Conservation (phyloP, 257 asterid genomes). For the Linaria vulgaris region DNA sequence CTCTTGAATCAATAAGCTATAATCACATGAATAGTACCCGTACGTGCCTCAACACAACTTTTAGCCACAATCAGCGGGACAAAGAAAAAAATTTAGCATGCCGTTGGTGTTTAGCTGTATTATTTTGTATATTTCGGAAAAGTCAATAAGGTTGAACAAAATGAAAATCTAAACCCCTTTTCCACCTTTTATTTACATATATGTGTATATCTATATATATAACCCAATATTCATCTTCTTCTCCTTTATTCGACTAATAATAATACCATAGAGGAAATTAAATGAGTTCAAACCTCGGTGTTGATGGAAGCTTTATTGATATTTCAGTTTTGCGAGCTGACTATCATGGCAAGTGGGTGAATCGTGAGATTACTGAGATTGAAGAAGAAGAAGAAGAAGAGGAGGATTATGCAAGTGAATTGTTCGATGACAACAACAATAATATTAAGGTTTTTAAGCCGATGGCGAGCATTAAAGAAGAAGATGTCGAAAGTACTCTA, state of each 20-base stretch:
- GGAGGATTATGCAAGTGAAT: slow-evolving; percentile 19
- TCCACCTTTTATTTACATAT: no score
- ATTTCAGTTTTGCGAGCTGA: no score
- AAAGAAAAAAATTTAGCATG: not conserved
- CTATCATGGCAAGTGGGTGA: not conserved
- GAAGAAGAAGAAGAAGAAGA: slow-evolving; percentile 27
- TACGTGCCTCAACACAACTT: no score
- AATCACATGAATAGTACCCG: no score
- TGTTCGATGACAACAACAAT: slow-evolving; percentile 6
- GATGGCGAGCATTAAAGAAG: slow-evolving; percentile 32
- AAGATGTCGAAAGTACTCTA: slow-evolving; percentile 5
- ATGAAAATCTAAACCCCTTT: not conserved
- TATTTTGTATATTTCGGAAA: not conserved
- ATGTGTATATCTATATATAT: no score
- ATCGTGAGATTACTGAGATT: not conserved
- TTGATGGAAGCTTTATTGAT: no score
- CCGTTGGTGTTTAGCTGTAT: not conserved
- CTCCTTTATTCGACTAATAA: no score
- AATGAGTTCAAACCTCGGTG: no score
- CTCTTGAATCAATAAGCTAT: no score
- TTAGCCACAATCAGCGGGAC: not conserved
- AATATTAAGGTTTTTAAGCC: not conserved
- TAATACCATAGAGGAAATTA: no score
- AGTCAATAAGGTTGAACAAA: slow-evolving; percentile 19
- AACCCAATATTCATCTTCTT: no score